A percentile compares a stretch with the other conserved stretches of the same genome.
Conservation (phyloP, 805 yeast species). For the Candida cerambycidarum region DNA sequence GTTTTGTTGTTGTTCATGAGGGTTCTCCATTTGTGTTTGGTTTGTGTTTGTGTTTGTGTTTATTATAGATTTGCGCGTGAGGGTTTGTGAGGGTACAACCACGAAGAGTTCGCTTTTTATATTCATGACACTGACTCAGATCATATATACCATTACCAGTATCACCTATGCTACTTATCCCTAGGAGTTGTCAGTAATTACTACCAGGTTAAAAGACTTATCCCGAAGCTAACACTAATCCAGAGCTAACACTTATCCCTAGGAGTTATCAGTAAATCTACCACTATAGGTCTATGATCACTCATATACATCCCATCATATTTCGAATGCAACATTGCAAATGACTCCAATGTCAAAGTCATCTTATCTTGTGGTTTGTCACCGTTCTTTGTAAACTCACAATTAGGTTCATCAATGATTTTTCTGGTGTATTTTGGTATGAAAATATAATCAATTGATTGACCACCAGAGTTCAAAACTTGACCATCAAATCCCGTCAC, state of each 20-base stretch:
- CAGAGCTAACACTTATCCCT: not conserved
- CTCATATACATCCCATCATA: conserved; percentile 33
- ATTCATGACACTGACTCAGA: too few relatives aligned
- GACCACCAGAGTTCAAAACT: conserved; percentile 24
- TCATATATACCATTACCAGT: too few relatives aligned
- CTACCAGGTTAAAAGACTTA: too few relatives aligned
- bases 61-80: too few relatives aligned
- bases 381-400: conserved; percentile 13
- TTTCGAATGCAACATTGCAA: conserved; percentile 34
- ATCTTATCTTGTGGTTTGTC: conserved; percentile 14
- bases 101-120: too few relatives aligned
- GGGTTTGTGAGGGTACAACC: too few relatives aligned
- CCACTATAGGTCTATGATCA: conserved; percentile 37
- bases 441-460: conserved; percentile 34
- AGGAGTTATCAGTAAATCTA: conserved; percentile 19
- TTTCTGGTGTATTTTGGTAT: conserved; percentile 23
- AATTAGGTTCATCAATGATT: conserved; percentile 11
- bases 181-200: too few relatives aligned
- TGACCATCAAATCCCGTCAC: conserved; percentile 35
- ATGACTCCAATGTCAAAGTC: conserved; percentile 21
- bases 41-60: conserved; percentile 1
- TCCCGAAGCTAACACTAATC: not conserved
- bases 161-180: too few relatives aligned
- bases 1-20: conserved; percentile 79
- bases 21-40: conserved; percentile 90